A percentile compares a stretch with the other conserved stretches of the same genome.
phyloP scores from a whole-genome alignment of 257 asterid species.

The Avicennia marina region DNA sequence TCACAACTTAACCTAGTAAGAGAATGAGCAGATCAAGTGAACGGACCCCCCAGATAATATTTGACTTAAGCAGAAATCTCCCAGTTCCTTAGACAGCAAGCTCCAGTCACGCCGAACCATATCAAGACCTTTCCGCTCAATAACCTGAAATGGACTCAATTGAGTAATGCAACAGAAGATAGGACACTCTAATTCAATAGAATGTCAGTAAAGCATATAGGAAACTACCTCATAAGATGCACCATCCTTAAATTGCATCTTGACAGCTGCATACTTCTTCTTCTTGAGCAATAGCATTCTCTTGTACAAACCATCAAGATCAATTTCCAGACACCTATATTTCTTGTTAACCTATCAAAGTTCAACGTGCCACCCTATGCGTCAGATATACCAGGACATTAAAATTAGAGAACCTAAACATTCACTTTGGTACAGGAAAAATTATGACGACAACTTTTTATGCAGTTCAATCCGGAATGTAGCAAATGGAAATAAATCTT shows the following conservation, averaged over 20 bases:
- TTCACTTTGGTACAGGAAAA: conserved; percentile 9
- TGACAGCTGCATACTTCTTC: conserved; percentile 98
- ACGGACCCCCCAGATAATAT: conserved; percentile 88
- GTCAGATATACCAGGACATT: conserved; percentile 8
- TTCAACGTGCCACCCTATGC: not conserved
- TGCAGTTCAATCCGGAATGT: conserved; percentile 16
- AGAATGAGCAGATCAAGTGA: conserved; percentile 13
- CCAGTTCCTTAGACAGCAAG: conserved; percentile 86
- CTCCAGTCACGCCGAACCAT: conserved; percentile 99
- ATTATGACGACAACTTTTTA: not conserved
- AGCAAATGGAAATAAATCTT: conserved; percentile 4
- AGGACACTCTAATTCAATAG: conserved; percentile 4
- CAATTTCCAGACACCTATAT: conserved; percentile 92
- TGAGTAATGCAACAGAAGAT: conserved; percentile 15
- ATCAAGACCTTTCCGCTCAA: conserved; percentile 97
- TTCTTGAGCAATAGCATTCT: conserved; percentile 96
- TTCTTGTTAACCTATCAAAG: conserved; percentile 83
- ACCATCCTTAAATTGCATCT: conserved; percentile 81
- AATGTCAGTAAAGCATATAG: conserved; percentile 16
- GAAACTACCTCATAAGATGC: conserved; percentile 57
- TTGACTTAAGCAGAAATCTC: conserved; percentile 91
- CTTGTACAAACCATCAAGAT: conserved; percentile 94
- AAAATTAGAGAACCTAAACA: not conserved
- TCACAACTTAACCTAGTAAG: not conserved
- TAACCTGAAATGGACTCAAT: conserved; percentile 43